A percentile compares a stretch with the other conserved stretches of the same genome.
Evolutionary conservation across 306 rosid species (phyloP).

Genomic region (Myrica gale): DNA sequence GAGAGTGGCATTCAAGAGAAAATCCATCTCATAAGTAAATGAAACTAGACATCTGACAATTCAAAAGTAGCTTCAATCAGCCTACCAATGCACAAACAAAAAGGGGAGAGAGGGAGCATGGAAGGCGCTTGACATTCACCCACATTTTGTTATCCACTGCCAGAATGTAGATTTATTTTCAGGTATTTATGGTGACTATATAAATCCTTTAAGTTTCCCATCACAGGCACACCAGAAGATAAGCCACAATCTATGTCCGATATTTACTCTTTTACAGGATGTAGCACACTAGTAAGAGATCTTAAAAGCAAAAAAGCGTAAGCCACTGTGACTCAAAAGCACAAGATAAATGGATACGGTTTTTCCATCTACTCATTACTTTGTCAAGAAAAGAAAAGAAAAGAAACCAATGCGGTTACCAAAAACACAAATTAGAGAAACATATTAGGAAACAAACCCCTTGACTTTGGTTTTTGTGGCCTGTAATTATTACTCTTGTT

Average conservation of each 20-base stretch:
- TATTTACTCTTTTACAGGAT: too few species aligned
- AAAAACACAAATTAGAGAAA: neutral
- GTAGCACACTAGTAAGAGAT: neutral
- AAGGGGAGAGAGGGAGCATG: neutral
- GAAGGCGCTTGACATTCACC: neutral
- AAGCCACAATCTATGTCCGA: neutral
- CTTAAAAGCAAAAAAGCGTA: neutral
- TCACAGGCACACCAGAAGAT: neutral
- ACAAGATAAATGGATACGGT: neutral
- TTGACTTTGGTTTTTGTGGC: too few species aligned
- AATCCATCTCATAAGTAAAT: neutral
- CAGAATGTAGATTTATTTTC: neutral
- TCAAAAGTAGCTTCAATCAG: slow-evolving; percentile 7
- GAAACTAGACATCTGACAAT: neutral
- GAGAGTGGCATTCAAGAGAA: slow-evolving; percentile 7
- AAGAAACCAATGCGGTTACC: neutral
- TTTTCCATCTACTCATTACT: neutral
- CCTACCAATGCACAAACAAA: neutral
- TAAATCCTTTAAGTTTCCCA: neutral
- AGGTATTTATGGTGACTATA: neutral
- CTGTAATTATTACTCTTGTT: too few species aligned
- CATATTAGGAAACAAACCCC: too few species aligned
- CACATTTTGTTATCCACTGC: neutral
- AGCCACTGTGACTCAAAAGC: neutral
- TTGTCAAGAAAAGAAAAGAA: neutral